Evolutionary conservation across 495 filamentous ascomycete species (phyloP), one percentile per base, ranked within the genome.

Genomic region (Aspergillus baeticus): DNA sequence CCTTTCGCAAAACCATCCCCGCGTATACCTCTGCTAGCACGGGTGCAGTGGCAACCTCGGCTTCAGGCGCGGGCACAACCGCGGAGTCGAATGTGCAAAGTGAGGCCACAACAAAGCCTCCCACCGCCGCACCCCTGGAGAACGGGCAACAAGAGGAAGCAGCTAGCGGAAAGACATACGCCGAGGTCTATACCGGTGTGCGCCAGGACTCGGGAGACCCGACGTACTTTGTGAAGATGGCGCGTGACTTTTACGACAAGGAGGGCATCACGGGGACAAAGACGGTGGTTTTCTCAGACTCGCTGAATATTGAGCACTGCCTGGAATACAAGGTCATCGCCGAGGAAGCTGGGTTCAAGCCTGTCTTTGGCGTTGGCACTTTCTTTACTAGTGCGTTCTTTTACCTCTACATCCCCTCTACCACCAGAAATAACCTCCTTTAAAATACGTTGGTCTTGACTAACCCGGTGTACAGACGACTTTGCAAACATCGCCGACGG

Each of bases 131-230:
- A 10, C 70, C 69, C 3, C 44, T 63, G 5, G 23, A 65, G 0
- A 56, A 54, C 13, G 55, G 31, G 1, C 26, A 53, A 23, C 42
- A 33, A 34, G 35, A 33, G 31, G 35, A 57, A 15, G 26, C 59
- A 29, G 45, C 49, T 10, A 59, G 18, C 54, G n/a, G n/a, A n/a
- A 73, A 66, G 66, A 87, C 86, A 2, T 98, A 96, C 64, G 94
- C 95, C 6, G 80, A 96, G 35, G 81, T 89, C 33, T 98, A 94
- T 64, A 82, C 83, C 0, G 94, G 94, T 21, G 87, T 96, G 20
- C 87, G 94, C 33, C 94, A 98, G 69, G 94, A 98, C 69, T 97
- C 93, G 3, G 94, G 94, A 3, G 90, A 97, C 71, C 94, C 94
- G 4, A 76, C 83, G 10, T 78, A 78, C 38, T 98, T 94, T 60